Percentiles rank a stretch among this genome's conserved stretches.
These are phyloP conservation scores for Ophiostoma perfectum DNA, from an alignment of 2,329 filamentous ascomycete genomes.

Conservation along the genomic window DNA sequence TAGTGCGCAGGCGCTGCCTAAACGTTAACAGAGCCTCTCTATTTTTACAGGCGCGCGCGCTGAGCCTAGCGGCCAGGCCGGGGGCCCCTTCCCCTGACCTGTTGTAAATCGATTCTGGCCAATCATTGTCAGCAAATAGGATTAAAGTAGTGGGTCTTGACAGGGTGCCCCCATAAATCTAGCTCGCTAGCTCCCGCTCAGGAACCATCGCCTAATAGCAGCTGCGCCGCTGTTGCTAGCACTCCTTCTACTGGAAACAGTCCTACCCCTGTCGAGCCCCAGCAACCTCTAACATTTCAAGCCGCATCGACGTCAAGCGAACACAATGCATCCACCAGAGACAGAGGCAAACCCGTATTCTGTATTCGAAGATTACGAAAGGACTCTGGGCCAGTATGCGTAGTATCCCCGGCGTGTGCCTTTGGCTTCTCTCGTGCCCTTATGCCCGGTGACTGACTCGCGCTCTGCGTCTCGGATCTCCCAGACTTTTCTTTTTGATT, in stretches of 20 bases:
- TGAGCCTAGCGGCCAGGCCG: not conserved
- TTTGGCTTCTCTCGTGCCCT: not conserved
- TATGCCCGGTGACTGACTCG: not conserved
- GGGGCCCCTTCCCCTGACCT: not conserved
- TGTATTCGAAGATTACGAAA: not conserved
- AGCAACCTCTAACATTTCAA: conserved; percentile 28
- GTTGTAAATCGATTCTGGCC: not conserved
- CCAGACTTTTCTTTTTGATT: not conserved
- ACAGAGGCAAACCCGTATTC: not conserved
- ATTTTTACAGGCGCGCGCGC: not conserved
- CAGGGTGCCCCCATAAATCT: not conserved
- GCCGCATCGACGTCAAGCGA: conserved; percentile 30
- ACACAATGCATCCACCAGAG: not conserved
- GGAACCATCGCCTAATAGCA: not conserved
- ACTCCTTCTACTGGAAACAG: not conserved
- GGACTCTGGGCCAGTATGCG: no score
- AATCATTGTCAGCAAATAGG: not conserved
- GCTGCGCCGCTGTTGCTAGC: not conserved
- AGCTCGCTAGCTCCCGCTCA: conserved; percentile 18
- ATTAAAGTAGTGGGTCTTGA: conserved; percentile 16
- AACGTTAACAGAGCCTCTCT: not conserved
- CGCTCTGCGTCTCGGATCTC: not conserved
- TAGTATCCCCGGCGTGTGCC: not conserved
- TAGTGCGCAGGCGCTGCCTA: not conserved
- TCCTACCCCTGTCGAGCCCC: conserved; percentile 1